phyloP scores from a whole-genome alignment of 2,329 filamentous ascomycete genomes.

The Fusarium avenaceum region DNA sequence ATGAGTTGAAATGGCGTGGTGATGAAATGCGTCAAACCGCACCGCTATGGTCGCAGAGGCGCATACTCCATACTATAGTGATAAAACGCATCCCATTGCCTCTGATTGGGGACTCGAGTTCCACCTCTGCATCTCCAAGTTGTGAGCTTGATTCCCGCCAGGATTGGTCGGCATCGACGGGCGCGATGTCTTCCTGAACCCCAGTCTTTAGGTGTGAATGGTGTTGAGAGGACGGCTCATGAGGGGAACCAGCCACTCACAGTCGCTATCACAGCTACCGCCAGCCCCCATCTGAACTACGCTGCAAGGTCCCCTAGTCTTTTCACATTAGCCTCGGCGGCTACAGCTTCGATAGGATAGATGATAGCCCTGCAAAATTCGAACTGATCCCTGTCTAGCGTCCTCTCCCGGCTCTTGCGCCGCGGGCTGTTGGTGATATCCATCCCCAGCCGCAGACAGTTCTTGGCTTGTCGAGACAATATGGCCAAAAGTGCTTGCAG shows the following conservation, averaged over 20 bases:
- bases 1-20: slow-evolving; percentile 39
- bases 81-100: too few relatives aligned
- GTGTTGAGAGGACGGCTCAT: slow-evolving; percentile 3
- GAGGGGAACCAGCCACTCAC: slow-evolving; percentile 33
- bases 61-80: too few relatives aligned
- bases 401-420: background rate
- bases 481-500: slow-evolving; percentile 1
- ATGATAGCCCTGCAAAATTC: too few relatives aligned
- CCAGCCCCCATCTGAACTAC: slow-evolving; percentile 3
- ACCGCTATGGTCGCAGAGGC: too few relatives aligned
- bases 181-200: too few relatives aligned
- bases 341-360: slow-evolving; percentile 12
- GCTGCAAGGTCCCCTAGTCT: slow-evolving; percentile 29
- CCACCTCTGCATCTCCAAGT: too few relatives aligned
- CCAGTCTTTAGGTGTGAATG: background rate
- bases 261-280: slow-evolving; percentile 19
- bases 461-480: too few relatives aligned
- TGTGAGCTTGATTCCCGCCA: too few relatives aligned
- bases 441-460: too few relatives aligned
- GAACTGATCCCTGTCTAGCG: too few relatives aligned
- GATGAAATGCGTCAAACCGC: slow-evolving; percentile 3
- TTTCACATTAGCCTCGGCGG: slow-evolving; percentile 40
- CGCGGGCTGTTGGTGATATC: background rate
- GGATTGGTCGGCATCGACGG: too few relatives aligned
- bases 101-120: too few relatives aligned